A percentile compares a stretch with the other conserved stretches of the same genome.
Evolutionary conservation across 352 stramenopile genomes (phyloP).

Genomic region (Pythium coloratum): DNA sequence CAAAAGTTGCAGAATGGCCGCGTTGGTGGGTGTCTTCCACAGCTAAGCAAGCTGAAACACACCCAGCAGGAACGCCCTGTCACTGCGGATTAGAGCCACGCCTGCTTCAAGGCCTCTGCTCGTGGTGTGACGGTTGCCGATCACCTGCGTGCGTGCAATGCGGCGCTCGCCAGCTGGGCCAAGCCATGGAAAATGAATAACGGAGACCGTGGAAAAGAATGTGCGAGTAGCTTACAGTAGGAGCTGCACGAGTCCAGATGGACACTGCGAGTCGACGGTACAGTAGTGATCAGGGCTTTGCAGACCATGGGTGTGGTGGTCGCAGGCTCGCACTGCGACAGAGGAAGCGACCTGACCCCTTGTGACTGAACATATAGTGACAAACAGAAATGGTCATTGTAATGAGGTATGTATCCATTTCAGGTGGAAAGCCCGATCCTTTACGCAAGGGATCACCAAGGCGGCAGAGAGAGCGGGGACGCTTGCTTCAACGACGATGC

Average conservation of each 20-base stretch:
- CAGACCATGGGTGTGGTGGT: neutral
- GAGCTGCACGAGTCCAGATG: neutral
- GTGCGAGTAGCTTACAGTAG: neutral
- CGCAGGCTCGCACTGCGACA: neutral
- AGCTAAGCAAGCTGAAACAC: neutral
- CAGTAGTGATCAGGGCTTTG: neutral
- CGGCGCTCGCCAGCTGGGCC: neutral
- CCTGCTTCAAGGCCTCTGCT: neutral
- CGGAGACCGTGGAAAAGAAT: neutral
- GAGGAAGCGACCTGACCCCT: neutral
- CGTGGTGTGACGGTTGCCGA: neutral
- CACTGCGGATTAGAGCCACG: conserved; percentile 8
- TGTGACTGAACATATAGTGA: conserved; percentile 3
- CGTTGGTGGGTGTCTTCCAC: neutral
- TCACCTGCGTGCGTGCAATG: neutral
- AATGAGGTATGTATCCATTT: conserved; percentile 24
- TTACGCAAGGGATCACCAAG: neutral
- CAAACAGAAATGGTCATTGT: conserved; percentile 10
- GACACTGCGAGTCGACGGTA: neutral
- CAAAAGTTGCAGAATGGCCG: neutral
- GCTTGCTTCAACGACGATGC: neutral
- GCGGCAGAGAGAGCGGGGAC: neutral
- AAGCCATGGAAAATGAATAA: neutral
- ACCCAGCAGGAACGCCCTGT: neutral
- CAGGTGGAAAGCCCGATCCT: neutral